Evolutionary conservation across 805 yeast genomes (phyloP).

Genomic region (Candida ovalis): DNA sequence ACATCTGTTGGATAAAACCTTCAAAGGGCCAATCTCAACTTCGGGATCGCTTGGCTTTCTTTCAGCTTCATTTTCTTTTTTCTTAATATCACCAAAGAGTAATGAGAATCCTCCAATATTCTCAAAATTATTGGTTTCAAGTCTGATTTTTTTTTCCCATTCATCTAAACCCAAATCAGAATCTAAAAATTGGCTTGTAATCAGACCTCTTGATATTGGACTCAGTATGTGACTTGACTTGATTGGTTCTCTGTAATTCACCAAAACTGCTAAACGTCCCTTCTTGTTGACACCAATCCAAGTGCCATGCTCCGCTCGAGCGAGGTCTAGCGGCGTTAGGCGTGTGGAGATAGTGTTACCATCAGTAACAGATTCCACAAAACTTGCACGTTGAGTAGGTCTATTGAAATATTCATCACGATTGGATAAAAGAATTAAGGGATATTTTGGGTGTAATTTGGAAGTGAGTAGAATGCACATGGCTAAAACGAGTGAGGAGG

Average conservation of each 20-base stretch:
- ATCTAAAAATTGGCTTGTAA: constrained; percentile 39
- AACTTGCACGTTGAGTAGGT: constrained; percentile 59
- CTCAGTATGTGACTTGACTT: constrained; percentile 18
- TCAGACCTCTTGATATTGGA: constrained; percentile 40
- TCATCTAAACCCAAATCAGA: constrained; percentile 32
- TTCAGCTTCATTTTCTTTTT: background rate
- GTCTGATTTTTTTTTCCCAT: constrained; percentile 40
- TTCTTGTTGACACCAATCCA: constrained; percentile 72
- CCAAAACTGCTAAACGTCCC: constrained; percentile 66
- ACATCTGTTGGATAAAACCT: constrained; percentile 47
- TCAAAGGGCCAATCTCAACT: constrained; percentile 27
- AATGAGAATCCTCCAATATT: constrained; percentile 62
- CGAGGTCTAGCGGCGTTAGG: constrained; percentile 72
- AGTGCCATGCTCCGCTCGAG: constrained; percentile 74
- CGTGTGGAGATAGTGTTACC: background rate
- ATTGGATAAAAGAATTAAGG: constrained; percentile 74
- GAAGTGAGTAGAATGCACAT: constrained; percentile 84
- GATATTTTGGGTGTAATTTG: constrained; percentile 65
- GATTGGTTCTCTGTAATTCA: constrained; percentile 62
- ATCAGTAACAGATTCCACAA: constrained; percentile 18
- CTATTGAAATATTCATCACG: constrained; percentile 82
- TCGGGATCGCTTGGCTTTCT: background rate
- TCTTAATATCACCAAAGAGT: constrained; percentile 43
- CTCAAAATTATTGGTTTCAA: constrained; percentile 26
- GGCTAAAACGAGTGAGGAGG: no score